Evolutionary conservation across 768 basidiomycete genomes (phyloP).

Genomic region (Cystobasidium tubakii): DNA sequence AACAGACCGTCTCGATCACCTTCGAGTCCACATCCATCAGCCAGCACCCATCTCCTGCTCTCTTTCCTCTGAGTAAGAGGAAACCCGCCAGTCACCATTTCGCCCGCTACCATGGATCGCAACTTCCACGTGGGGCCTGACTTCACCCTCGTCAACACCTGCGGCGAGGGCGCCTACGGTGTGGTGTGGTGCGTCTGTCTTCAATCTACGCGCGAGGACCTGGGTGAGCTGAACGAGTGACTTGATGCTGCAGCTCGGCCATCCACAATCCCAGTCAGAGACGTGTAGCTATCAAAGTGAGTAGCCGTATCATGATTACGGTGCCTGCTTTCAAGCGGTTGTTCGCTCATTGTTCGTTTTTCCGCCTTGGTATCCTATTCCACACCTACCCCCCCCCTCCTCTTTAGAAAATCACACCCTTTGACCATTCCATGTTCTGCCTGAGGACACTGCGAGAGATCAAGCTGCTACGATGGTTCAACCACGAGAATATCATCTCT

Average conservation of each 20-base stretch:
- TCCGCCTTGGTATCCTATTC: too few relatives aligned
- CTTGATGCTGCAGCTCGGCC: constrained; percentile 58
- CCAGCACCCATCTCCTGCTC: not conserved
- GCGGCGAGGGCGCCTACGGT: constrained; percentile 54
- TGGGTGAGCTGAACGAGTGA: not conserved
- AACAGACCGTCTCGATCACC: constrained; percentile 4
- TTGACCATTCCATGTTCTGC: constrained; percentile 71
- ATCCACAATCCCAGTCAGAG: constrained; percentile 76
- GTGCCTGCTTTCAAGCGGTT: not conserved
- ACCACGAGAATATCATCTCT: constrained; percentile 66
- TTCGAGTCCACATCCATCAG: too few relatives aligned
- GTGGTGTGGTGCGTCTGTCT: constrained; percentile 62
- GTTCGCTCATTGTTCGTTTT: too few relatives aligned
- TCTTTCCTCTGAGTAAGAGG: not conserved
- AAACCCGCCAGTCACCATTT: not conserved
- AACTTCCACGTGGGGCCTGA: constrained; percentile 46
- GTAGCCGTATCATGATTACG: not conserved
- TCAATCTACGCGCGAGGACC: not conserved
- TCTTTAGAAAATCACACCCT: constrained; percentile 71
- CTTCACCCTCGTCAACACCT: constrained; percentile 48
- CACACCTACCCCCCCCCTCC: too few relatives aligned
- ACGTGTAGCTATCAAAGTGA: constrained; percentile 81
- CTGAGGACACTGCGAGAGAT: constrained; percentile 79
- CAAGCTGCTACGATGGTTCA: constrained; percentile 59
- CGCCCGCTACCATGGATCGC: constrained; percentile 41